Evolutionary conservation across 768 basidiomycete species (phyloP).

Genomic region (Termitomyces sp.): DNA sequence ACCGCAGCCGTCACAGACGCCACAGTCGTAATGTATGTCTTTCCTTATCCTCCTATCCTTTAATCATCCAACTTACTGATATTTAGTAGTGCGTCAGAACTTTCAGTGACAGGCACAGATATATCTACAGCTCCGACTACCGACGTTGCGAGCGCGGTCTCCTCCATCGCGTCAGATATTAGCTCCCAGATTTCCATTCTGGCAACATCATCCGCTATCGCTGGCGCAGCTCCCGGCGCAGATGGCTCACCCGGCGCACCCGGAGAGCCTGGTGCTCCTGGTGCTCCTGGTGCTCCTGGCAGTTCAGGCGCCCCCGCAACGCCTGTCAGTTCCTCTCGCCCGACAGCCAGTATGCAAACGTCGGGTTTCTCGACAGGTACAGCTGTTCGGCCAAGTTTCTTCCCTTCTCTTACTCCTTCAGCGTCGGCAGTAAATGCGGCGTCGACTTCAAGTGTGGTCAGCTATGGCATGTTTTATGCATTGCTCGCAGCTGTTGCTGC

Average conservation of each 20-base stretch:
- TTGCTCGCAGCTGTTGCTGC: conserved; percentile 3
- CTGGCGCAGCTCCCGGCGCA: background rate
- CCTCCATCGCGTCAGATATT: background rate
- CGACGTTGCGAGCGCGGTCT: background rate
- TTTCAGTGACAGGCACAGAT: background rate
- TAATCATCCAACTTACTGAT: background rate
- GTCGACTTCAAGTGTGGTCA: background rate
- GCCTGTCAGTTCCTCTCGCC: background rate
- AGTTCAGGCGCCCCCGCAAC: background rate
- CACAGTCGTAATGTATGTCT: background rate
- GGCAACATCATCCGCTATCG: background rate
- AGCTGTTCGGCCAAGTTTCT: background rate
- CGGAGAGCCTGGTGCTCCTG: background rate
- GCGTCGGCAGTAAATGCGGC: conserved; percentile 1
- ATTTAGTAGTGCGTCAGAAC: background rate
- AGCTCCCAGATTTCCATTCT: background rate
- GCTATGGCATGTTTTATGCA: background rate
- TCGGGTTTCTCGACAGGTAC: background rate
- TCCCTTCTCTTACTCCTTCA: conserved; percentile 1
- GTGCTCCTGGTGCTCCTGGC: background rate
- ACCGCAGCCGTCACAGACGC: background rate
- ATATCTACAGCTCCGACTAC: background rate
- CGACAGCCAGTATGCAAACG: conserved; percentile 1
- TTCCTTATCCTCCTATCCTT: background rate
- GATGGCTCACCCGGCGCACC: background rate